Evolutionary conservation across 371 early-diverging fungal genomes (phyloP).

Genomic region (Nematocida minor): DNA sequence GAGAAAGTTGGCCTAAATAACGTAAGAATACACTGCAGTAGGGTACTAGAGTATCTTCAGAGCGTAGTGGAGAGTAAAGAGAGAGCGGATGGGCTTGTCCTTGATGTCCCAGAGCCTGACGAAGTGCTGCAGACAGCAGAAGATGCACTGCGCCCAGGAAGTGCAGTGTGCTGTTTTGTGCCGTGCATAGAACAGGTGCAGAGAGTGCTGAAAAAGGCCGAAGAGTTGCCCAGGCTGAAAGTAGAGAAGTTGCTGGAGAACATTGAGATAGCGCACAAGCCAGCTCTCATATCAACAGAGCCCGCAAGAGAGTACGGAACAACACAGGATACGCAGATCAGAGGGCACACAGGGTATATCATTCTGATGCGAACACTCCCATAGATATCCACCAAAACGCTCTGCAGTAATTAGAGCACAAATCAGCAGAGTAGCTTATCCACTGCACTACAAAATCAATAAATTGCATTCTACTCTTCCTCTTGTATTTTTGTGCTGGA

Average conservation of each 20-base stretch:
- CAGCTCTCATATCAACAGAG: not conserved
- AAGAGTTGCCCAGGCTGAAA: not conserved
- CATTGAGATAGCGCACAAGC: slow-evolving; percentile 35
- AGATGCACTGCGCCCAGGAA: not conserved
- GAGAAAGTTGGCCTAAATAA: not conserved
- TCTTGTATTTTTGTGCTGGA: too few relatives aligned
- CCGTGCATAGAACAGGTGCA: slow-evolving; percentile 55
- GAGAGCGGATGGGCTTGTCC: slow-evolving; percentile 32
- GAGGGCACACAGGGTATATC: slow-evolving; percentile 39
- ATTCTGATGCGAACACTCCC: too few relatives aligned
- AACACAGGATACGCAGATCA: not conserved
- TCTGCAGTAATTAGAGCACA: too few relatives aligned
- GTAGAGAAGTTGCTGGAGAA: slow-evolving; percentile 12
- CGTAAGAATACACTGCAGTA: slow-evolving; percentile 24
- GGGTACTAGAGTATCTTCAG: slow-evolving; percentile 8
- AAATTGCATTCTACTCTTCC: too few relatives aligned
- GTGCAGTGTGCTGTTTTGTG: slow-evolving; percentile 40
- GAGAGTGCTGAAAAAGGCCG: not conserved
- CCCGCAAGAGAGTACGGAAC: slow-evolving; percentile 17
- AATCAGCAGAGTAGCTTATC: too few relatives aligned
- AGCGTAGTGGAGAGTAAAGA: not conserved
- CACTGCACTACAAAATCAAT: too few relatives aligned
- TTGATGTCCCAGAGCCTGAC: slow-evolving; percentile 52
- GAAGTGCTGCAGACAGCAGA: not conserved
- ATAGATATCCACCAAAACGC: too few relatives aligned